Evolutionary conservation across 2,329 filamentous ascomycete species (phyloP).

Genomic region (Microdochium bolleyi): DNA sequence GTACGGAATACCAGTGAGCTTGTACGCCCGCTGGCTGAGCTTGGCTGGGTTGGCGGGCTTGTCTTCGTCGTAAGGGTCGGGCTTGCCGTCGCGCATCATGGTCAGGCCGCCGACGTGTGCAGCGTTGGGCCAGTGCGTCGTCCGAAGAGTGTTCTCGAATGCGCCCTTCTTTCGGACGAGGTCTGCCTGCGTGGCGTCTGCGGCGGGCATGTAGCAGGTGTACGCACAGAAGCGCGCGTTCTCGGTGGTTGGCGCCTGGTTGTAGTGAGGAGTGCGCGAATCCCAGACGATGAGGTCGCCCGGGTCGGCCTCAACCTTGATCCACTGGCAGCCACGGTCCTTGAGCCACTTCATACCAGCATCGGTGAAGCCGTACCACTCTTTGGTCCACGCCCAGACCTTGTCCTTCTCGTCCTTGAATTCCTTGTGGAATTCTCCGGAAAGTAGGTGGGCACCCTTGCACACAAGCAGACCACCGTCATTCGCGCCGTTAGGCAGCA

Average conservation of each 20-base stretch:
- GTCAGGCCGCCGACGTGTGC: slow-evolving; percentile 11
- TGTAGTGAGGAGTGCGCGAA: slow-evolving; percentile 30
- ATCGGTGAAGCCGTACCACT: slow-evolving; percentile 26
- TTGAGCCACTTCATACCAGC: slow-evolving; percentile 26
- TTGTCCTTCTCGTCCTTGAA: slow-evolving; percentile 19
- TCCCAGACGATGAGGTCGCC: slow-evolving; percentile 32
- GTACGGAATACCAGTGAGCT: slow-evolving; percentile 39
- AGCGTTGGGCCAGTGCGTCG: slow-evolving; percentile 33
- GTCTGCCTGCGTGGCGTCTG: slow-evolving; percentile 28
- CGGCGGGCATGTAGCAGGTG: slow-evolving; percentile 31
- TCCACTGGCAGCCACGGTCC: slow-evolving; percentile 20
- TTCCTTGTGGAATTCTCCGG: slow-evolving; percentile 25
- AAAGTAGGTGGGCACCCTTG: slow-evolving; percentile 15
- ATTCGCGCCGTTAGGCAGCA: slow-evolving; percentile 22
- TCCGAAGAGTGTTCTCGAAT: slow-evolving; percentile 27
- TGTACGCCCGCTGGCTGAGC: slow-evolving; percentile 31
- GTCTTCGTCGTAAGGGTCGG: slow-evolving; percentile 23
- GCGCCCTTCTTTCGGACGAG: slow-evolving; percentile 30
- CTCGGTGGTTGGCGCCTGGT: slow-evolving; percentile 21
- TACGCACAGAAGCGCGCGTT: slow-evolving; percentile 26
- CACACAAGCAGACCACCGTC: slow-evolving; percentile 26
- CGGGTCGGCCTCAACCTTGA: slow-evolving; percentile 30
- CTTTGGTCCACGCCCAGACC: slow-evolving; percentile 24
- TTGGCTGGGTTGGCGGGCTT: slow-evolving; percentile 28
- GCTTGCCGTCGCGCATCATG: slow-evolving; percentile 13